These are phyloP conservation scores for Naganishia sp. DNA, from an alignment of 1,284 basidiomycete species.

Conservation along the genomic window DNA sequence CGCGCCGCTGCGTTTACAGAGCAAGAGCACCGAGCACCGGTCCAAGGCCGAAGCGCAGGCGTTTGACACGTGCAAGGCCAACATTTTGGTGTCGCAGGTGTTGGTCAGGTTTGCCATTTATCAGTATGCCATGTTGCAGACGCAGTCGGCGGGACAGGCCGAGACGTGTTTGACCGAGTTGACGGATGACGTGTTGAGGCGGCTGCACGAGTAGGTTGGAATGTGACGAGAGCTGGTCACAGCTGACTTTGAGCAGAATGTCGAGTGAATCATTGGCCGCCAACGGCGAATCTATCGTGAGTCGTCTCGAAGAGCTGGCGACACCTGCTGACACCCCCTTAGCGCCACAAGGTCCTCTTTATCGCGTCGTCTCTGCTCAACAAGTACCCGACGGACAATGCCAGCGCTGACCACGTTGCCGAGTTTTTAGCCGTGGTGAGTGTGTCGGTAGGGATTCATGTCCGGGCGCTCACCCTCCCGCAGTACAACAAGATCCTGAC, in stretches of 20 bases:
- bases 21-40: constrained; percentile 16
- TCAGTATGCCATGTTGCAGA: constrained; percentile 37
- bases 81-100: constrained; percentile 41
- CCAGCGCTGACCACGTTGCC: constrained; percentile 37
- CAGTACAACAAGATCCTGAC: constrained; percentile 32
- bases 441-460: not conserved
- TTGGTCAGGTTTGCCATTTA: constrained; percentile 39
- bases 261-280: constrained; percentile 41
- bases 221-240: no score
- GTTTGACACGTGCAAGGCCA: constrained; percentile 41
- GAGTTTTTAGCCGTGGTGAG: constrained; percentile 40
- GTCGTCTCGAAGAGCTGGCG: constrained; percentile 1
- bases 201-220: constrained; percentile 36
- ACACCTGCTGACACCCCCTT: not conserved
- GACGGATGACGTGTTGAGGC: constrained; percentile 37
- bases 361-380: constrained; percentile 39
- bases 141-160: constrained; percentile 32
- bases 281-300: constrained; percentile 40
- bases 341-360: constrained; percentile 39
- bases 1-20: constrained; percentile 19
- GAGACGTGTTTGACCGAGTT: constrained; percentile 36
- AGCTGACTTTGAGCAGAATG: constrained; percentile 34
- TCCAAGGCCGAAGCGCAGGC: constrained; percentile 23
- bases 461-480: not conserved
- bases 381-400: constrained; percentile 37